Base-by-base conservation (phyloP, 306 rosid species). In the Lathyrus oleraceus region DNA sequence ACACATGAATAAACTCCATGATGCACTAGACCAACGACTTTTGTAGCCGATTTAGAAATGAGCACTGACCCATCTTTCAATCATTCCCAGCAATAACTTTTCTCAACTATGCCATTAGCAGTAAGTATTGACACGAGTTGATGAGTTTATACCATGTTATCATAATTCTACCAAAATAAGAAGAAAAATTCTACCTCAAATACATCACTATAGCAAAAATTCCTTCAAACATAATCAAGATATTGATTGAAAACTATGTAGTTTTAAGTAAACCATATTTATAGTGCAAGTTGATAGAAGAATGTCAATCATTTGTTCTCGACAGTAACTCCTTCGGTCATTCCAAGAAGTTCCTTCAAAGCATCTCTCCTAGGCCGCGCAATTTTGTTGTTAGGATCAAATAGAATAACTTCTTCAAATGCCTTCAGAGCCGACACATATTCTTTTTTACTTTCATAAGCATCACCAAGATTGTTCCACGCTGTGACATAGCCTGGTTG, bases 391-490 rank as follows among this genome's bases (percentile, higher is more conserved):
- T 93, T 93, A 30, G 98, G 98, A 74, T 93, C 97, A 20, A 90
- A 93, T 48, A 90, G 89, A 59, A 93, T 89, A 14, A 84, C 98
- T 85, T 93, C 98, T 79, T 93, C 98, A 54, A 93, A 93, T 6
- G 98, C 96, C 76, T 87, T 90, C 35, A 93, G 85, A 65, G 98
- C 96, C n/a, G 84, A 14, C 69, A 77, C 80, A 53, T 47, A 88
- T 35, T 93, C 94, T 71, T 93, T 93, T 81, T 85, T 87, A 79
- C 78, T 84, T 67, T 93, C 97, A 68, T 82, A 88, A 21, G 98
- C 97, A 79, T 93, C 98, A 3, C 98, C 98, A n/a, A 93, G 94
- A 82, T 93, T 90, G 86, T 93, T 93, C 98, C 98, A 90, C 32
- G 98, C 96, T 10, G 97, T 93, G 75, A 90, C 96, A 78, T 93